Conservation (phyloP, 139 green algal species). For the Picochlorum sp. region DNA sequence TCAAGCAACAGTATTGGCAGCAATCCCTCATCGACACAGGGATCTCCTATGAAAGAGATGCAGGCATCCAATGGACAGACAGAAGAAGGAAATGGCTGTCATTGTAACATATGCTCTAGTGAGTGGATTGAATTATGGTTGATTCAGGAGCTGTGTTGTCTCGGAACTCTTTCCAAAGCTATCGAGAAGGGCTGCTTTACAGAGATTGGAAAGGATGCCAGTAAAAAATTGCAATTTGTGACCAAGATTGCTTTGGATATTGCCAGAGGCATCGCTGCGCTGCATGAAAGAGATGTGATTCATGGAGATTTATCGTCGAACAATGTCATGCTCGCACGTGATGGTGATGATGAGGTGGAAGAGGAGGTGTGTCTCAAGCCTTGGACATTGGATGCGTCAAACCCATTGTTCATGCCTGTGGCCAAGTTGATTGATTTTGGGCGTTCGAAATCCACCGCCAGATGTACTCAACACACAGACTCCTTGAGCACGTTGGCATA, state of each 20-base stretch:
- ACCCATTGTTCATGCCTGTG: background rate
- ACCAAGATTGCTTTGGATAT: conserved; percentile 9
- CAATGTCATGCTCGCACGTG: conserved; percentile 13
- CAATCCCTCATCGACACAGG: no score
- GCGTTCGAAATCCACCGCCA: background rate
- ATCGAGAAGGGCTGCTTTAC: background rate
- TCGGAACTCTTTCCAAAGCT: conserved; percentile 7
- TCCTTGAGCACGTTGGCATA: conserved; percentile 9
- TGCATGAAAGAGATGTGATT: conserved; percentile 3
- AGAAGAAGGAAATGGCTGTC: no score
- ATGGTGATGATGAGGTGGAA: background rate
- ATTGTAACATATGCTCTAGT: no score
- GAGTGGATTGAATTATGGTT: conserved; percentile 9
- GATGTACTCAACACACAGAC: conserved; percentile 7
- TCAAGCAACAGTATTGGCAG: no score
- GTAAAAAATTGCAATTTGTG: background rate
- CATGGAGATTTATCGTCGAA: conserved; percentile 8
- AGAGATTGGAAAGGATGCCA: background rate
- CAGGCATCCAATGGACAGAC: no score
- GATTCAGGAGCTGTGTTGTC: conserved; percentile 8
- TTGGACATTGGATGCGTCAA: no score
- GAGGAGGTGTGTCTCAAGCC: no score
- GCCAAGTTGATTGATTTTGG: conserved; percentile 14
- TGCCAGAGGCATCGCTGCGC: conserved; percentile 4
- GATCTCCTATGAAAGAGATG: no score